phyloP scores from a whole-genome alignment of 2,329 filamentous ascomycete species.

The Kalmusia sp. region DNA sequence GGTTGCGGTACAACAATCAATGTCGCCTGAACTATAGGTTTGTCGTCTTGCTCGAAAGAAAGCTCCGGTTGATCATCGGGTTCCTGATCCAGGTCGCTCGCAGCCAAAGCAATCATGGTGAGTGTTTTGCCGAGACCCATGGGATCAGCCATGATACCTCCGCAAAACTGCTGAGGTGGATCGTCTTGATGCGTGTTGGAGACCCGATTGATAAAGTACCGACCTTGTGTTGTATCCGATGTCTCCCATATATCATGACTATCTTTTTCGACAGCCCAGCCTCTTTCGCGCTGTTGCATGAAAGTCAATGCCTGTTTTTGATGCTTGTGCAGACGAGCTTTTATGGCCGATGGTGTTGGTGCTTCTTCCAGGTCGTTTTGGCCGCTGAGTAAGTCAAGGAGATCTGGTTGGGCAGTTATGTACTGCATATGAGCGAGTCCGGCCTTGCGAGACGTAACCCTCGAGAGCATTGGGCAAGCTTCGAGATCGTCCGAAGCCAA shows the following conservation, averaged over 20 bases:
- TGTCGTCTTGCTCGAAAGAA: not conserved
- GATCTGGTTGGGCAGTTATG: not conserved
- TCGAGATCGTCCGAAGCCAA: slow-evolving; percentile 1
- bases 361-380: slow-evolving; percentile 11
- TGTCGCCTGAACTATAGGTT: slow-evolving; percentile 10
- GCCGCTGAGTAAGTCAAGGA: slow-evolving; percentile 7
- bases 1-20: slow-evolving; percentile 22
- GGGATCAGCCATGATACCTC: slow-evolving; percentile 25
- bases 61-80: not conserved
- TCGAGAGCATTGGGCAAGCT: slow-evolving; percentile 22
- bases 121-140: slow-evolving; percentile 29
- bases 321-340: slow-evolving; percentile 9
- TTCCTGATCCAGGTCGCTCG: slow-evolving; percentile 2
- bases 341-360: not conserved
- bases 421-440: slow-evolving; percentile 5
- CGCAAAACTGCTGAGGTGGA: too few relatives aligned
- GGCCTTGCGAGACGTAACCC: slow-evolving; percentile 13
- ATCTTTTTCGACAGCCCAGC: slow-evolving; percentile 5
- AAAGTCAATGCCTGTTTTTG: slow-evolving; percentile 18
- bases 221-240: not conserved
- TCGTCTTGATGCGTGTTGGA: not conserved
- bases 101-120: slow-evolving; percentile 24
- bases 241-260: slow-evolving; percentile 9
- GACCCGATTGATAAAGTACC: not conserved
- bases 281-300: slow-evolving; percentile 10